Evolutionary conservation across 2,329 filamentous ascomycete species (phyloP), one percentile per base, ranked within the genome.

Genomic region (Trichoderma guizhouense): DNA sequence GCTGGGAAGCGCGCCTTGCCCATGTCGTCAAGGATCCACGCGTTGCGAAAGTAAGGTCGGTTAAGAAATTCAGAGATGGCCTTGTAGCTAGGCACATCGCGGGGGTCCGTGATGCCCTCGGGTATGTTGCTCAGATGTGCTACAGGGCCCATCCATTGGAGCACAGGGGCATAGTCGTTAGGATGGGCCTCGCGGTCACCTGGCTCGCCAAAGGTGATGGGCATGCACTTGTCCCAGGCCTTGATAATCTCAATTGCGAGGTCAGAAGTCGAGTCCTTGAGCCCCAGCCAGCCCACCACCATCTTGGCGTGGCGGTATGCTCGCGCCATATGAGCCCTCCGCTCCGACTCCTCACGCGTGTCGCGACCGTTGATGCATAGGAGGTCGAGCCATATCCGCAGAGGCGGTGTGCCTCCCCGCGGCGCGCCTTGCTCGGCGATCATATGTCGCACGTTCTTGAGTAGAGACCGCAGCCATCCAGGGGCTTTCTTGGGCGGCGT

Each of bases 21-120:
- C 47, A 82, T 76, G 72, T 82, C 81, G 60, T 81, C 80, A 2
- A 82, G 74, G 60, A 82, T 81, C 81, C 81, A 82, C 2, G 76
- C 78, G 7, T 80, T 79, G 34, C 79, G 77, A 66, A 82, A 82
- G 67, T 79, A 81, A 2, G 77, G 76, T 5, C 81, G 76, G 36
- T 71, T 74, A 51, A 81, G 73, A 55, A 82, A 81, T 57, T 78
- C 78, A 9, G 71, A 73, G 12, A 73, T 73, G 14, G 77, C 77
- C 32, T 74, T 71, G 70, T 75, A 73, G 72, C 76, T 77, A 3
- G 75, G 74, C 43, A 76, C 51, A 43, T 75, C 77, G 12, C 75
- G 73, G 9, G 76, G 76, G 53, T 73, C 61, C 15, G 73, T 71
- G 53, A 76, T 73, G 62, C 75, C 76, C 26, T 77, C 71, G 18